Evolutionary conservation across 164 flowering plant species (phyloP).

Genomic region (Macadamia integrifolia): DNA sequence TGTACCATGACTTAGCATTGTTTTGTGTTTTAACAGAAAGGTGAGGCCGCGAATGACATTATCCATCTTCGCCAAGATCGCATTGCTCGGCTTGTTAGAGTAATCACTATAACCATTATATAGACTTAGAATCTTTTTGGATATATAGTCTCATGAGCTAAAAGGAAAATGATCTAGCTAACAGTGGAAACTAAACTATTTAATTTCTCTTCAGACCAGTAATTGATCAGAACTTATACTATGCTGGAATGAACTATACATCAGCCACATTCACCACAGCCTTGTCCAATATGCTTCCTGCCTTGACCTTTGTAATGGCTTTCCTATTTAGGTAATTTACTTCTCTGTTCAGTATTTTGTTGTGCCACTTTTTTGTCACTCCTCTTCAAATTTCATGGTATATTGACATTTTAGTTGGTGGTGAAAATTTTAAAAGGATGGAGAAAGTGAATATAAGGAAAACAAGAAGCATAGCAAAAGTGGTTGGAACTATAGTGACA

Average conservation of each 20-base stretch:
- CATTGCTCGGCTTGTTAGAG: conserved; percentile 56
- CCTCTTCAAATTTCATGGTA: too few relatives aligned
- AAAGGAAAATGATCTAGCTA: not conserved
- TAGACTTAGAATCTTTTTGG: not conserved
- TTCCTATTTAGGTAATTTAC: conserved; percentile 32
- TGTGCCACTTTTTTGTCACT: too few relatives aligned
- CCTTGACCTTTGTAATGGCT: conserved; percentile 67
- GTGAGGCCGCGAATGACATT: conserved; percentile 56
- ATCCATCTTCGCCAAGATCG: conserved; percentile 40
- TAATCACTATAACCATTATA: conserved; percentile 16
- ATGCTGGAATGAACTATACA: conserved; percentile 66
- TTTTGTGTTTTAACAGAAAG: conserved; percentile 35
- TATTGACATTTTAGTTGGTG: too few relatives aligned
- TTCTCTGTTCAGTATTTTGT: not conserved
- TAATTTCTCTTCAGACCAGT: conserved; percentile 47
- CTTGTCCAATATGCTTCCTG: conserved; percentile 66
- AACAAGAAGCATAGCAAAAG: not conserved
- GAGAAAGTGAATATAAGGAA: not conserved
- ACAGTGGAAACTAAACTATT: not conserved
- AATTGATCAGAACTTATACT: conserved; percentile 68
- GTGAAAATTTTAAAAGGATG: not conserved
- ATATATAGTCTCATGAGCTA: not conserved
- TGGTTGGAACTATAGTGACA: not conserved
- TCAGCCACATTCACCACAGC: conserved; percentile 74
- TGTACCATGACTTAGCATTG: not conserved